Base-by-base conservation (phyloP, 2,329 filamentous ascomycete genomes). In the Talaromyces sp. region DNA sequence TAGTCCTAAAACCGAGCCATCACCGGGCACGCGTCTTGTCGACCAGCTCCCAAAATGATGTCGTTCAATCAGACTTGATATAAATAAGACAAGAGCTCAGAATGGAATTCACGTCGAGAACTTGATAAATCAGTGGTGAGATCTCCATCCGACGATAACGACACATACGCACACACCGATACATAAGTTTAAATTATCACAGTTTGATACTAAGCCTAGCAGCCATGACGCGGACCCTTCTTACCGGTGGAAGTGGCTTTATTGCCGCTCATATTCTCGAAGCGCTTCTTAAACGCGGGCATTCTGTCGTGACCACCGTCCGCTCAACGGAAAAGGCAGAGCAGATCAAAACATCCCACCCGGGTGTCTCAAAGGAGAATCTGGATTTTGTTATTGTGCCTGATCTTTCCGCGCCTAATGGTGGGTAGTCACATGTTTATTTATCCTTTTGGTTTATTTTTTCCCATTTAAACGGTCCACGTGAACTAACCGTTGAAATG, bases 321-420 rank as follows among this genome's bases (percentile, higher is more conserved):
- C 81, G 85, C 36, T 83, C 81, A 2, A 78, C 82, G 64, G 78
- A 81, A 55, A 87, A 87, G 69, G 85, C 82, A 31, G 75, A 84
- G 65, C 82, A 80, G 69, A 85, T 86, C 70, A 79, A 80, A 65
- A 73, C 77, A 18, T 79, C 78, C 12, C 78, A 84, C 66, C 76
- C 79, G 54, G 73, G 68, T 27, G 72, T 77, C 16, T 75, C 80
- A 3, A 79, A 81, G 55, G 79, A 81, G 54, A 81, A 82, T 67
- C 76, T 88, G 50, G 79, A 81, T 63, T 88, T 86, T 68, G 80
- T 71, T 27, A 83, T 93, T 61, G 88, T 94, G 7, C 80, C 84
- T 44, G 89, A 94, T 66, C 87, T 94, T 64, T 85, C 87, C 0
- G 70, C 84, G 8, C 58, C 63, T 57, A 8, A 54, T 54, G 60